Base-by-base conservation (phyloP, 2,329 filamentous ascomycete genomes). In the Zymoseptoria tritici region DNA sequence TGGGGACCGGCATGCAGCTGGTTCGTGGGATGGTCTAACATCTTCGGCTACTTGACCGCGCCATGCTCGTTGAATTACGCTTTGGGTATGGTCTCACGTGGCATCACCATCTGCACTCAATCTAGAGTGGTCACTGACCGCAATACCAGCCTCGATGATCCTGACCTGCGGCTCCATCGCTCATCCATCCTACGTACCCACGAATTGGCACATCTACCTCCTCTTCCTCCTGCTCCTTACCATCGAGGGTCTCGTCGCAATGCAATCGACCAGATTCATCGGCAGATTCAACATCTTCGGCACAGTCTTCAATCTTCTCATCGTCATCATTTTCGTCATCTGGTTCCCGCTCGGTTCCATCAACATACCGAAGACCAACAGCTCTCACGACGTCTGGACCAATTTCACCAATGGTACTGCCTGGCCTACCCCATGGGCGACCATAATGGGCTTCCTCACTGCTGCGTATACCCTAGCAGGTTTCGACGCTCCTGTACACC, bases 141-240 rank as follows among this genome's bases (percentile, higher is more conserved):
- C 3, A 46, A 46, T 83, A 1, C 78, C 85, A 16, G 67, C 72
- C 2, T 62, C 68, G 21, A 75, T 75, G 73, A 65, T 75, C 16
- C 61, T 73, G 13, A 72, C 73, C 0, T 70, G 68, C 13, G 73
- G 64, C 9, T 63, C 68, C 49, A 75, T 76, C n/a, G 52, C 64
- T 1, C 63, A 76, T 60, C 70, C 71, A 2, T 65, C 64, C 11
- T 75, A 75, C 60, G 60, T 61, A 1, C 63, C 69, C 4, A 52
- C 73, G 56, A 71, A 68, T 4, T 75, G 68, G 66, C 73, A 76
- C 50, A 63, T 71, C 5, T 75, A 74, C 58, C 63, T 75, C 7
- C 62, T 70, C 9, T 65, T 73, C 31, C 62, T 74, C 13, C 55
- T 64, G 4, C 54, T 75, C 8, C 59, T 75, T 8, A 31, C 71